These are phyloP conservation scores for Pestalotiopsis sp. DNA, from an alignment of 2,329 filamentous ascomycete genomes.

Conservation along the genomic window DNA sequence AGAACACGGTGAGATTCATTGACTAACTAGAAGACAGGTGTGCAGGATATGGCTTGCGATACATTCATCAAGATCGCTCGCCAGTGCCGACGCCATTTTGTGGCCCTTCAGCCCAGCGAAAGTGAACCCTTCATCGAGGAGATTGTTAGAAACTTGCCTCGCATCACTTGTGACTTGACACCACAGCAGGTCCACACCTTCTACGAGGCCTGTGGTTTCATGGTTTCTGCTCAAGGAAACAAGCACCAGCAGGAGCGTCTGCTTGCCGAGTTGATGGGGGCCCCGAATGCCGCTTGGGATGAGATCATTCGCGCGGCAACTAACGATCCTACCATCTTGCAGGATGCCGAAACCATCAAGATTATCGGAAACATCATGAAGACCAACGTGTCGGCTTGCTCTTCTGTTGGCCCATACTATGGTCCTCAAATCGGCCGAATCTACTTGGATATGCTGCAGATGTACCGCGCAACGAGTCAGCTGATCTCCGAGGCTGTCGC, in stretches of 20 bases:
- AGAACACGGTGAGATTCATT: neutral
- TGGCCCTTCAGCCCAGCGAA: constrained; percentile 92
- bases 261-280: constrained; percentile 86
- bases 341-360: constrained; percentile 95
- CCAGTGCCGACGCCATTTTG: constrained; percentile 96
- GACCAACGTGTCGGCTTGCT: constrained; percentile 98
- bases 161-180: constrained; percentile 92
- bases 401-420: constrained; percentile 94
- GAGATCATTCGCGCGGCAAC: constrained; percentile 89
- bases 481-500: constrained; percentile 93
- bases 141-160: constrained; percentile 92
- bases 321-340: constrained; percentile 79
- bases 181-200: constrained; percentile 99
- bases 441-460: constrained; percentile 97
- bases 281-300: constrained; percentile 94
- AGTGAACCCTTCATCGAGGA: constrained; percentile 97
- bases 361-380: constrained; percentile 99
- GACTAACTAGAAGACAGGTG: constrained; percentile 54
- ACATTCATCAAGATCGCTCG: constrained; percentile 99
- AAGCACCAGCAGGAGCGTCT: constrained; percentile 91
- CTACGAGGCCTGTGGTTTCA: constrained; percentile 98
- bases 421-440: constrained; percentile 97
- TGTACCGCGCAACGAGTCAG: constrained; percentile 97
- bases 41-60: constrained; percentile 99
- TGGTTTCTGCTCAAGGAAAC: constrained; percentile 97